These are phyloP conservation scores for Croton laevigatus DNA, from an alignment of 441 rosid species.

Conservation along the genomic window DNA sequence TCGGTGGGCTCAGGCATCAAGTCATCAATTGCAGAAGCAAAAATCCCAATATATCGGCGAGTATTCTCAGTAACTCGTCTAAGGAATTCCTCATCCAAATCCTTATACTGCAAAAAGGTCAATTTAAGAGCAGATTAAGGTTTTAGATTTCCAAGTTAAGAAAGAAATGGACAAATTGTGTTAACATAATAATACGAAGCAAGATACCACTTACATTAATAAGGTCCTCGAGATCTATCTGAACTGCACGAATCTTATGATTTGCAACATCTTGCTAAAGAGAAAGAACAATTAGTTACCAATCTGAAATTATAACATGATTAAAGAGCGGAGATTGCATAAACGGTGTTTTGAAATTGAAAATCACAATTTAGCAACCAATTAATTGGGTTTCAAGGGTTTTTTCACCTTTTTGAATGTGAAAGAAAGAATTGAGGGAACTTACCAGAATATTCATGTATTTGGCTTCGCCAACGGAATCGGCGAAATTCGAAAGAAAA, in stretches of 20 bases:
- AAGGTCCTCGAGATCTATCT: slow-evolving; percentile 80
- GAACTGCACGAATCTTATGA: slow-evolving; percentile 71
- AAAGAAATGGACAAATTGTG: background rate
- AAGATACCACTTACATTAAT: slow-evolving; percentile 46
- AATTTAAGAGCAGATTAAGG: background rate
- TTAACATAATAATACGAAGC: background rate
- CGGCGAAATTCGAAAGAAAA: slow-evolving; percentile 68
- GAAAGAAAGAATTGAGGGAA: slow-evolving; percentile 2
- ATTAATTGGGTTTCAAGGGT: background rate
- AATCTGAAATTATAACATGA: background rate
- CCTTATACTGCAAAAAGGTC: slow-evolving; percentile 50
- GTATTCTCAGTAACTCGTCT: slow-evolving; percentile 81
- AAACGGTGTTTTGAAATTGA: background rate
- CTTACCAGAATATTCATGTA: slow-evolving; percentile 84
- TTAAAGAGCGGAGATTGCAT: background rate
- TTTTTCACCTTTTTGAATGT: background rate
- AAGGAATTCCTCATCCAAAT: slow-evolving; percentile 63
- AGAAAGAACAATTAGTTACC: background rate
- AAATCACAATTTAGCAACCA: background rate
- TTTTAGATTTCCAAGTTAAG: background rate
- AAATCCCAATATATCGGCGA: slow-evolving; percentile 71
- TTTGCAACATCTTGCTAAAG: slow-evolving; percentile 90
- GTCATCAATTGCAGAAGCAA: slow-evolving; percentile 77
- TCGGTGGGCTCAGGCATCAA: slow-evolving; percentile 87
- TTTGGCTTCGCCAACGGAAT: slow-evolving; percentile 69